Conservation (phyloP, 2,329 filamentous ascomycete species). For the Xylariaceae sp. region DNA sequence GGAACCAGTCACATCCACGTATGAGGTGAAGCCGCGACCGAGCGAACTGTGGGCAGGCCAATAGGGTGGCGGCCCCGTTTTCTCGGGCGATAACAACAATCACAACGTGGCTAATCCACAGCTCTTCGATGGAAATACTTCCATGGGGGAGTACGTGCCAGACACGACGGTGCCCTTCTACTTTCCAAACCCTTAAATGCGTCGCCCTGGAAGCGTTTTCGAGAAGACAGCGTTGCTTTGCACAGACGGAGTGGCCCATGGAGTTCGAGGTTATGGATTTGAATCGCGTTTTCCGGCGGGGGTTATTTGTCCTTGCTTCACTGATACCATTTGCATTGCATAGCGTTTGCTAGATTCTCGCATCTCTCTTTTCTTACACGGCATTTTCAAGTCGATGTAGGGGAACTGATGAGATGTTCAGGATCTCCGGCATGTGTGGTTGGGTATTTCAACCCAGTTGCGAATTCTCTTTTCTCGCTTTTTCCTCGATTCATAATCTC, state of each 20-base stretch:
- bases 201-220: background rate
- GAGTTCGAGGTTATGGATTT: background rate
- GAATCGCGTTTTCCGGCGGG: background rate
- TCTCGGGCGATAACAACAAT: slow-evolving; percentile 9
- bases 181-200: slow-evolving; percentile 23
- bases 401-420: background rate
- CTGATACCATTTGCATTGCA: background rate
- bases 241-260: background rate
- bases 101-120: background rate
- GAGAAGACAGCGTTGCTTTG: background rate
- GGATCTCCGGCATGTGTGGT: slow-evolving; percentile 4
- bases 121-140: background rate
- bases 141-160: background rate
- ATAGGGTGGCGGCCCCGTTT: slow-evolving; percentile 19
- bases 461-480: background rate
- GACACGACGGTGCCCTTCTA: background rate
- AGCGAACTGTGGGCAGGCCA: slow-evolving; percentile 28
- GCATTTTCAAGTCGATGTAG: background rate
- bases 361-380: background rate
- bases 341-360: slow-evolving; percentile 3
- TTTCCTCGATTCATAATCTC: slow-evolving; percentile 14
- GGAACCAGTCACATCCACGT: slow-evolving; percentile 52
- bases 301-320: background rate
- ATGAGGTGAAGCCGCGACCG: slow-evolving; percentile 56
- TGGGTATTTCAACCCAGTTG: slow-evolving; percentile 7